Base-by-base conservation (phyloP, 495 filamentous ascomycete genomes). In the Sordaria brevicollis region DNA sequence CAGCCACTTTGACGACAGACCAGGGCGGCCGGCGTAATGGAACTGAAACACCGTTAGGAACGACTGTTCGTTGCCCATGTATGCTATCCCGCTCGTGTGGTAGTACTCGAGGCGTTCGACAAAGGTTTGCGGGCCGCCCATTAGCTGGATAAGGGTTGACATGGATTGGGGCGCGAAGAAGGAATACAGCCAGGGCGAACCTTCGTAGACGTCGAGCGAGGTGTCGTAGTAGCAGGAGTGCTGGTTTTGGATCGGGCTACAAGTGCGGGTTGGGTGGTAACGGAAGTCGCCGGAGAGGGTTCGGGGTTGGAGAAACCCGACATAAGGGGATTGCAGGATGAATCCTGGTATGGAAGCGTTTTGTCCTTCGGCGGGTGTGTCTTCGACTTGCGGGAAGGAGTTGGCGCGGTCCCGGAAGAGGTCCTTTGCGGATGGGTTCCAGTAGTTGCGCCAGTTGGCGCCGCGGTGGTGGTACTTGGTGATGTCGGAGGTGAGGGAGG, bases 111-210 rank as follows among this genome's bases (percentile, higher is more conserved):
- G 83, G 0, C 90, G 84, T 17, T 84, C 76, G 19, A 88, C 82
- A 71, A 92, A 92, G 13, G 73, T 70, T 0, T 84, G 78, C 0
- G 80, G 77, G 0, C 91, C 91, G 6, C 90, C 90, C 39, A 91
- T 84, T 0, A 83, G 80, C 1, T 72, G 73, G 66, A 92, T 83
- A 0, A 92, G 77, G 0, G 83, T 76, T 4, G 85, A 83, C 86
- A 92, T 90, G 73, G 92, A 89, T 57, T 92, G 90, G 4, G 90
- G 91, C 0, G 88, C 90, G 74, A 89, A 92, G 76, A 90, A 89
- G 19, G 79, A 82, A 76, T 93, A 93, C 11, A 91, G 85, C 90
- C 90, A 93, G 8, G 86, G 82, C 54, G 85, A 88, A 49, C 86
- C 87, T 72, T 93, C 91, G 75, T 91, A 93, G 0, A 89, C 91